Evolutionary conservation across 1,284 basidiomycete species (phyloP), one percentile per base, ranked within the genome.

Genomic region (Malassezia globosa): DNA sequence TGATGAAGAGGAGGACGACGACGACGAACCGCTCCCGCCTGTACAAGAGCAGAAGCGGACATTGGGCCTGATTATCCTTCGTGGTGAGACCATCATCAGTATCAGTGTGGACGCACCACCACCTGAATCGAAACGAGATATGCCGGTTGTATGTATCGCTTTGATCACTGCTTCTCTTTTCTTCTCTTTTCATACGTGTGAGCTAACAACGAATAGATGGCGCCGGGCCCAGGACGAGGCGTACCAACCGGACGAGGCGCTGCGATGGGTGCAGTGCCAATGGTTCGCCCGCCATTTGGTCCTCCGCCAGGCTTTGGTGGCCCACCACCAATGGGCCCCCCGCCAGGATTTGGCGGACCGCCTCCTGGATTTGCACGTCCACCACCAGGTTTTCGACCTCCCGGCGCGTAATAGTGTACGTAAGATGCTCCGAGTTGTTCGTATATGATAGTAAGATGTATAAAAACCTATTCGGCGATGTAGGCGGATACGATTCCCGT

Each of bases 181-280:
- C n/a, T n/a, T n/a, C n/a, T n/a, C n/a, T n/a, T n/a, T n/a, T n/a
- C n/a, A n/a, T n/a, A n/a, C n/a, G n/a, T n/a, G n/a, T n/a, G n/a
- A n/a, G n/a, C n/a, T n/a, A n/a, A n/a, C n/a, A n/a, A n/a, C n/a
- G n/a, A n/a, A n/a, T 48, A 58, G 69, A 88, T 90, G 57, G 82
- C 84, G 58, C 78, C 81, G 52, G 94, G 92, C 46, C 87, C 90
- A 66, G 94, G 94, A 57, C 81, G 85, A 54, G 94, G 89, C 62
- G 83, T 87, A 76, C 87, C 90, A 66, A 89, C 92, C 50, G 92
- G 94, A 58, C 83, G 92, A 66, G 92, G 94, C 43, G 94, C 96
- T 80, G 89, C 89, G 50, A 84, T 90, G 78, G 40, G 40, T 6
- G 57, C 54, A 5, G 82, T 90, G 78, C 87, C 87, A 41, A 56